Base-by-base conservation (phyloP, 805 yeast species). In the Candida wancherniae region DNA sequence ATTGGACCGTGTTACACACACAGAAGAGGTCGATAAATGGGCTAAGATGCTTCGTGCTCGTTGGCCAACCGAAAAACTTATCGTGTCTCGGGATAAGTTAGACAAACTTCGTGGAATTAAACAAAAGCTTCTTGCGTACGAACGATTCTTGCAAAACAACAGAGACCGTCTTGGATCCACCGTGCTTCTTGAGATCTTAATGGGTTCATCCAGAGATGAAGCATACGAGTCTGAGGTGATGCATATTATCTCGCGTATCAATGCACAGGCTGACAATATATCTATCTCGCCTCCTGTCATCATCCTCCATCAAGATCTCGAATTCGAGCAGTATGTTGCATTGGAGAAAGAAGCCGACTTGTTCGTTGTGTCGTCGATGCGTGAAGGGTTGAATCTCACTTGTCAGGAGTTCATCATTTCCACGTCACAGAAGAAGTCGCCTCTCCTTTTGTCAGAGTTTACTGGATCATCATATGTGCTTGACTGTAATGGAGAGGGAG, bases 331-430 rank as follows among this genome's bases (percentile, higher is more conserved):
- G 57, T 92, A 92, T 52, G 56, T 92, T 36, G 97, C 95, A 0
- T 61, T 92, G 29, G 71, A 84, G 26, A 63, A 77, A 21, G 97
- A 87, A 51, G 95, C 97, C 1, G 94, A 85, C 44, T 67, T 77
- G 1, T 92, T 92, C 50, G 77, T 84, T 25, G 96, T 90, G 2
- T 79, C 94, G 7, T 84, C 95, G 2, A 73, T 90, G 69, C 78
- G 98, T 52, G 98, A 92, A 57, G 98, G 98, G 15, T 84, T 92
- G 87, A 92, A 92, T 48, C 67, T 92, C 50, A 88, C 97, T 0
- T 90, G 96, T 46, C 98, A 92, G 52, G 98, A 92, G 55, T 92
- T 82, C 53, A 73, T 87, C 24, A 80, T 80, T 33, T 84, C 94
- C 15, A 74, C 92, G 1, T 60, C 67, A 14, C 75, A 73, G 24